Percentiles rank a stretch among this genome's conserved stretches.
phyloP scores from a whole-genome alignment of 2,329 filamentous ascomycete genomes.

The Endothia cerciana region DNA sequence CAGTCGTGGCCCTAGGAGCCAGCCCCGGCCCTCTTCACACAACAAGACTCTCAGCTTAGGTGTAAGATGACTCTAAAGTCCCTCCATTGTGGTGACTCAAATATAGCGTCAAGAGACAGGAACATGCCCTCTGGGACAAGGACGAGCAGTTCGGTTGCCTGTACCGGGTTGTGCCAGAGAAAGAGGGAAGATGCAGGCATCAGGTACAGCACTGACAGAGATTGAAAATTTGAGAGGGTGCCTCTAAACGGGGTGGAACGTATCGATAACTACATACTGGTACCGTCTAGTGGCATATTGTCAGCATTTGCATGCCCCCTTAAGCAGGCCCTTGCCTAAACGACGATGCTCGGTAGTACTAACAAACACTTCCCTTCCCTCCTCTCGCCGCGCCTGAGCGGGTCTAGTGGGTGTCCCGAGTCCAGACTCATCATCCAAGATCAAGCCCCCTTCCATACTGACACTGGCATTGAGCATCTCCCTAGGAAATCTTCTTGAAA shows the following conservation, averaged over 20 bases:
- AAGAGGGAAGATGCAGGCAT: slow-evolving; percentile 8
- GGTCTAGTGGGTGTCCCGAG: no score
- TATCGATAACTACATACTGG: slow-evolving; percentile 11
- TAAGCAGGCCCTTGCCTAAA: slow-evolving; percentile 1
- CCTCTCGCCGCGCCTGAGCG: no score
- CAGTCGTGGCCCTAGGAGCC: neutral
- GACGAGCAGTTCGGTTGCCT: neutral
- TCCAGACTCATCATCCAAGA: no score
- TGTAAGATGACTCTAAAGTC: no score
- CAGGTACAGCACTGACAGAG: slow-evolving; percentile 8
- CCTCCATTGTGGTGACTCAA: no score
- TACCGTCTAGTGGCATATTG: neutral
- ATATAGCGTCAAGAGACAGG: neutral
- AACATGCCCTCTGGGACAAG: neutral
- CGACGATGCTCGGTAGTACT: neutral
- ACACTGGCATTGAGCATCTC: no score
- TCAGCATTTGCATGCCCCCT: neutral
- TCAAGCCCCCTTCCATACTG: no score
- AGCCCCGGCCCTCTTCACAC: slow-evolving; percentile 16
- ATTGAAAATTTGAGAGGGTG: slow-evolving; percentile 21
- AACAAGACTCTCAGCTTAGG: slow-evolving; percentile 7
- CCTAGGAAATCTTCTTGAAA: no score
- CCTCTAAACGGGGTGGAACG: slow-evolving; percentile 19
- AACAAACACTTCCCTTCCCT: neutral
- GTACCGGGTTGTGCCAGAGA: slow-evolving; percentile 12